A percentile compares a stretch with the other conserved stretches of the same genome.
Evolutionary conservation across 495 filamentous ascomycete genomes (phyloP).

Genomic region (Talaromyces borbonicus): DNA sequence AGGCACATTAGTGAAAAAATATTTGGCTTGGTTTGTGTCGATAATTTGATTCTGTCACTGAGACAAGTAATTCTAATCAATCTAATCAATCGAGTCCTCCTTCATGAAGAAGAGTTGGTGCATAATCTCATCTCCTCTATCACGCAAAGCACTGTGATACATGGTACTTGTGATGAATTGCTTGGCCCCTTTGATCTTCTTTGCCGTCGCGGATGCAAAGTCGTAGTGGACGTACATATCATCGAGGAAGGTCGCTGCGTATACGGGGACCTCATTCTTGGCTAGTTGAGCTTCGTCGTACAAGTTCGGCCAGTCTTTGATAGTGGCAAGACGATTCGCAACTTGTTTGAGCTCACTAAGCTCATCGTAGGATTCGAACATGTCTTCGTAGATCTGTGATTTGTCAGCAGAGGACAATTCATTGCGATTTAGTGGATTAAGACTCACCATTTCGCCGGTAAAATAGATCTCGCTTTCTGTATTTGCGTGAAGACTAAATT

Average conservation of each 20-base stretch:
- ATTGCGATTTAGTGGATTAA: too few relatives aligned
- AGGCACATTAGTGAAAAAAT: too few relatives aligned
- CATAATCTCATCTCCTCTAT: slow-evolving; percentile 63
- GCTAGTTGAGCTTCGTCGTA: slow-evolving; percentile 66
- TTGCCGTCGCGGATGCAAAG: slow-evolving; percentile 60
- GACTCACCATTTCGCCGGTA: slow-evolving; percentile 73
- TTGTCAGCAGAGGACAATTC: too few relatives aligned
- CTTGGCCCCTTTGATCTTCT: slow-evolving; percentile 65
- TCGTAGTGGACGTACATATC: slow-evolving; percentile 93
- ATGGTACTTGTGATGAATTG: slow-evolving; percentile 75
- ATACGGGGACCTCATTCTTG: slow-evolving; percentile 79
- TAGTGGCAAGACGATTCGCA: slow-evolving; percentile 59
- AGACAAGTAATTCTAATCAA: not conserved
- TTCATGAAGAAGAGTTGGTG: slow-evolving; percentile 58
- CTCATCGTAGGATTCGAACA: slow-evolving; percentile 69
- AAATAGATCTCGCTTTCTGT: slow-evolving; percentile 56
- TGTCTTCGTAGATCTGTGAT: slow-evolving; percentile 60
- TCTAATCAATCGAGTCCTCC: slow-evolving; percentile 63
- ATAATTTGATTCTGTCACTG: not conserved
- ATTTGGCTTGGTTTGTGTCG: too few relatives aligned
- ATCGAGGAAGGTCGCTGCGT: slow-evolving; percentile 73
- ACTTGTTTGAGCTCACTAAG: slow-evolving; percentile 52
- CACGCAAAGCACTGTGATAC: slow-evolving; percentile 75
- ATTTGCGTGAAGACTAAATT: slow-evolving; percentile 35
- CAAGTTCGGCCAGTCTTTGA: slow-evolving; percentile 59